A percentile compares a stretch with the other conserved stretches of the same genome.
Conservation (phyloP, 2,329 filamentous ascomycete genomes). For the Cladosporium colombiae region DNA sequence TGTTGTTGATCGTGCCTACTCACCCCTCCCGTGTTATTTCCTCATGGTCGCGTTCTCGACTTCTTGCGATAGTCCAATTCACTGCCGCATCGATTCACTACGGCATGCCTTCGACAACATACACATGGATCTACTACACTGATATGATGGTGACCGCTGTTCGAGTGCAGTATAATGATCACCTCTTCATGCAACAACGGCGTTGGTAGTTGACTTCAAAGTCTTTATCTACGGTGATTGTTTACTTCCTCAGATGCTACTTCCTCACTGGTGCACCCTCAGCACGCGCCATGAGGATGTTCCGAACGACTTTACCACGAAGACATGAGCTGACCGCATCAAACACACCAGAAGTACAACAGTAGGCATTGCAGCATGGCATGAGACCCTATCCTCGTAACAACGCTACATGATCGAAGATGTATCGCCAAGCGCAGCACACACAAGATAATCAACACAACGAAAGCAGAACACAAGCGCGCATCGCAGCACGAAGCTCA, state of each 20-base stretch:
- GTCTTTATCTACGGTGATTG: background rate
- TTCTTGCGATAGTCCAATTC: background rate
- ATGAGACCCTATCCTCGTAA: background rate
- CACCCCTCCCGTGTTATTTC: background rate
- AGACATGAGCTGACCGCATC: background rate
- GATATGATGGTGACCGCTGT: background rate
- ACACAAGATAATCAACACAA: background rate
- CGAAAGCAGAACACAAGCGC: background rate
- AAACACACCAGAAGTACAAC: background rate
- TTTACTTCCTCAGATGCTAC: background rate
- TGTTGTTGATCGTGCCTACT: background rate
- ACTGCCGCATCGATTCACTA: background rate
- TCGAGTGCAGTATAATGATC: background rate
- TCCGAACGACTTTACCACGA: background rate
- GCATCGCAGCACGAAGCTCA: background rate
- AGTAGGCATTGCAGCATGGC: background rate
- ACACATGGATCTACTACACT: background rate
- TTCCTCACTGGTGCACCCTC: background rate
- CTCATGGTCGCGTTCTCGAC: background rate
- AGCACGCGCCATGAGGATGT: background rate
- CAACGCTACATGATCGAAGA: background rate
- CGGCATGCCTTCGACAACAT: too few relatives aligned
- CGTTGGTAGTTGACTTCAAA: background rate
- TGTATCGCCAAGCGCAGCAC: background rate
- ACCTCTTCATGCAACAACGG: background rate